Conservation (phyloP, 1,284 basidiomycete genomes). For the Irpex sp. region DNA sequence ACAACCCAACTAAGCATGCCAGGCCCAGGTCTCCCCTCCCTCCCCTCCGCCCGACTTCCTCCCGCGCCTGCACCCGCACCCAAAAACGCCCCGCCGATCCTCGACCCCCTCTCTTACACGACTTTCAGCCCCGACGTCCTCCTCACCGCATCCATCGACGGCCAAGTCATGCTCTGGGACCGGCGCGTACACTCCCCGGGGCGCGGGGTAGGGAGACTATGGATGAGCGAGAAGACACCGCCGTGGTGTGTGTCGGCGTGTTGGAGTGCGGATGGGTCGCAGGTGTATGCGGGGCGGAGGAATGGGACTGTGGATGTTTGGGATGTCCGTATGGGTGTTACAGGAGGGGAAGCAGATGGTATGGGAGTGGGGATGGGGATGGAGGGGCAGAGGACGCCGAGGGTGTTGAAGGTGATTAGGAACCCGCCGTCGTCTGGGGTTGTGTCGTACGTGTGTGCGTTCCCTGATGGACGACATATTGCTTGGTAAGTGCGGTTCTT, state of each 20-base stretch:
- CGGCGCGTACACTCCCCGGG: slow-evolving; percentile 64
- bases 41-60: not conserved
- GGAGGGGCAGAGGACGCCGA: slow-evolving; percentile 58
- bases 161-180: slow-evolving; percentile 92
- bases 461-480: slow-evolving; percentile 89
- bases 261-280: slow-evolving; percentile 87
- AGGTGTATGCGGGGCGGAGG: slow-evolving; percentile 89
- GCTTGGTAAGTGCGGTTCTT: slow-evolving; percentile 56
- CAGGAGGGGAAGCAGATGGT: too few relatives aligned
- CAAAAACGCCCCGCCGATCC: slow-evolving; percentile 68
- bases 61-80: slow-evolving; percentile 30
- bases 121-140: slow-evolving; percentile 81
- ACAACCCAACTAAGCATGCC: not conserved
- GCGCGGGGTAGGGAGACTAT: slow-evolving; percentile 76
- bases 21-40: not conserved
- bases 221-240: slow-evolving; percentile 87
- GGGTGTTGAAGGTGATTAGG: slow-evolving; percentile 75
- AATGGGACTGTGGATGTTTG: slow-evolving; percentile 93
- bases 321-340: slow-evolving; percentile 47
- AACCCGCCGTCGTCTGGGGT: slow-evolving; percentile 90
- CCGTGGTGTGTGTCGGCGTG: slow-evolving; percentile 97
- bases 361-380: too few relatives aligned
- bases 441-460: slow-evolving; percentile 85
- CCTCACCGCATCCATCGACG: slow-evolving; percentile 89
- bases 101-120: slow-evolving; percentile 58